Base-by-base conservation (phyloP, 345 rosid species). In the Aethionema arabicum region DNA sequence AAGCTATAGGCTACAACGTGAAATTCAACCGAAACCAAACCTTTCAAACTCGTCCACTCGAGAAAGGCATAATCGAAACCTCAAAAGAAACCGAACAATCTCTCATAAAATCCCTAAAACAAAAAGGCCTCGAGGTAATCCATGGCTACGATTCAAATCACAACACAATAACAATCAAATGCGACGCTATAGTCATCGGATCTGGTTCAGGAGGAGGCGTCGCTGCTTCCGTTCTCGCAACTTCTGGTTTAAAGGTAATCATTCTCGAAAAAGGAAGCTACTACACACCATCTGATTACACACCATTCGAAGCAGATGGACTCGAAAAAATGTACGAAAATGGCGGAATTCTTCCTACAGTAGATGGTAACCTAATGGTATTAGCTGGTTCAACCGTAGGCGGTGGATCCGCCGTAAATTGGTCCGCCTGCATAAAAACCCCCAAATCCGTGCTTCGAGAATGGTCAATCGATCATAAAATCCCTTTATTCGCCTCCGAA, bases 121-220 rank as follows among this genome's bases (percentile, higher is more conserved):
- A 73, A 29, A 85, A 86, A 73, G 95, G 95, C 63, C 84, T 92
- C 29, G 31, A 69, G 54, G 84, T 70, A 7, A 21, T 21, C 27
- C 2, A 21, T 2, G 49, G 67, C 0, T 55, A 46, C 2, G 85
- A 81, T 51, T 11, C 66, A 0, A 8, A 65, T 27, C 57, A 65
- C 0, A 69, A 76, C 3, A 37, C 61, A 8, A 74, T 53, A 67
- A 83, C 33, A 56, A 78, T 93, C 73, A 80, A 84, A 63, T 93
- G 97, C 21, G 99, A 93, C 52, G 96, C 49, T 5, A 83, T 85
- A 0, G 62, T 93, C 4, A 74, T 93, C 4, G 97, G 99, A 6
- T 89, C 97, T 0, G 99, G 99, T 15, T 82, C 95, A 9, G 99
- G 99, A 2, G 99, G 99, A 13, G 97, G 95, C 4, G 97, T 93